Evolutionary conservation across 2,329 filamentous ascomycete species (phyloP).

Genomic region (Aureobasidium sp.): DNA sequence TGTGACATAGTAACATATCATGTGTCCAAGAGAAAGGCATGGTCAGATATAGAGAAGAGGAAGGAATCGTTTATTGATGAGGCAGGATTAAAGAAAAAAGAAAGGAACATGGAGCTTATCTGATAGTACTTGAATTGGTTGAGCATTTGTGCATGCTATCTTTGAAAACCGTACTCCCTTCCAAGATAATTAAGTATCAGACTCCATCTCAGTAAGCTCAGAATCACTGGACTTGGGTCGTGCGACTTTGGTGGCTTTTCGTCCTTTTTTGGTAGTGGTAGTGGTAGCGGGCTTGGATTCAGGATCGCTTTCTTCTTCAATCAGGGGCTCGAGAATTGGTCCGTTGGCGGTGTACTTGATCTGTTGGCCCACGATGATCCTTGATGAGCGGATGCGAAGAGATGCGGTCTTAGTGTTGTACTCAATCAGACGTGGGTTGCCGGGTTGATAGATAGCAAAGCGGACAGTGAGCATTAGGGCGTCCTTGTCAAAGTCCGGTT

Average conservation of each 20-base stretch:
- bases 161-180: neutral
- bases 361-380: neutral
- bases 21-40: neutral
- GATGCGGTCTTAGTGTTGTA: neutral
- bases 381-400: conserved; percentile 9
- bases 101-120: neutral
- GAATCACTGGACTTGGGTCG: neutral
- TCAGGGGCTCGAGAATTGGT: neutral
- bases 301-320: neutral
- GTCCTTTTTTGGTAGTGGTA: neutral
- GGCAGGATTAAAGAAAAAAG: neutral
- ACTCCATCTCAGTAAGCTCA: conserved; percentile 10
- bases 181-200: neutral
- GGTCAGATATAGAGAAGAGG: neutral
- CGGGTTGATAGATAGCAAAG: conserved; percentile 7
- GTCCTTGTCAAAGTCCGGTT: neutral
- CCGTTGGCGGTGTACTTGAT: conserved; percentile 13
- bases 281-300: neutral
- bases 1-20: too few relatives aligned
- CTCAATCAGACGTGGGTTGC: neutral
- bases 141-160: neutral
- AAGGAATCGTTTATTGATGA: neutral
- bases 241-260: neutral
- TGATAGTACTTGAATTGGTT: neutral
- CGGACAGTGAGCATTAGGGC: neutral